Conservation (phyloP, 2,329 filamentous ascomycete genomes). For the Stagonosporopsis rhizophila region DNA sequence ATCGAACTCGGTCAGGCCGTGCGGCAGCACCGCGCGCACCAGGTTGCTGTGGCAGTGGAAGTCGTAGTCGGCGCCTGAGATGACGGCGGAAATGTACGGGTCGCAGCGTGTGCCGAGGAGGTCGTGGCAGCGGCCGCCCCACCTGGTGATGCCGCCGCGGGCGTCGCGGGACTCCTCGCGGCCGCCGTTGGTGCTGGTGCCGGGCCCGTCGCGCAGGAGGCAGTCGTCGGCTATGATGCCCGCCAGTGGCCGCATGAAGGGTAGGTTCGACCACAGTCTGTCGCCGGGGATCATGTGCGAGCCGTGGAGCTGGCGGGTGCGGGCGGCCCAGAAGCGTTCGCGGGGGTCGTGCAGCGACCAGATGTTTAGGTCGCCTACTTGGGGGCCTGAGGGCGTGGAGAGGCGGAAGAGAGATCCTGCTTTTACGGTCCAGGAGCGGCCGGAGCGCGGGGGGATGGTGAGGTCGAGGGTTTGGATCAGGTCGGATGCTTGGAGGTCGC, state of each 20-base stretch:
- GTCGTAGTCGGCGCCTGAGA: constrained; percentile 75
- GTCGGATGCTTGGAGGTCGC: constrained; percentile 16
- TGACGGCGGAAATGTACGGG: constrained; percentile 79
- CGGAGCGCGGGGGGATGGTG: constrained; percentile 75
- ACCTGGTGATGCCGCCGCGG: constrained; percentile 59
- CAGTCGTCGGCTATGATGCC: constrained; percentile 71
- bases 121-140: constrained; percentile 75
- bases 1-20: constrained; percentile 73
- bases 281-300: constrained; percentile 76
- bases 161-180: constrained; percentile 53
- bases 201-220: constrained; percentile 50
- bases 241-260: constrained; percentile 76
- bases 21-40: constrained; percentile 72
- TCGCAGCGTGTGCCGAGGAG: constrained; percentile 83
- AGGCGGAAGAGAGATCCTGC: constrained; percentile 74
- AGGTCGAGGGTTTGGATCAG: constrained; percentile 25
- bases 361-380: constrained; percentile 82
- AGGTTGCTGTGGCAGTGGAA: constrained; percentile 88
- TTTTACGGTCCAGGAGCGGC: constrained; percentile 73
- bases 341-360: constrained; percentile 80
- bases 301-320: constrained; percentile 79
- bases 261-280: constrained; percentile 78
- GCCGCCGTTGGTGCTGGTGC: constrained; percentile 28
- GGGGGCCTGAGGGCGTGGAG: constrained; percentile 76
- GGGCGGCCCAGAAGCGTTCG: constrained; percentile 81